phyloP scores from a whole-genome alignment of 2,329 filamentous ascomycete species.

The Teratosphaeria pseudoeucalypti region DNA sequence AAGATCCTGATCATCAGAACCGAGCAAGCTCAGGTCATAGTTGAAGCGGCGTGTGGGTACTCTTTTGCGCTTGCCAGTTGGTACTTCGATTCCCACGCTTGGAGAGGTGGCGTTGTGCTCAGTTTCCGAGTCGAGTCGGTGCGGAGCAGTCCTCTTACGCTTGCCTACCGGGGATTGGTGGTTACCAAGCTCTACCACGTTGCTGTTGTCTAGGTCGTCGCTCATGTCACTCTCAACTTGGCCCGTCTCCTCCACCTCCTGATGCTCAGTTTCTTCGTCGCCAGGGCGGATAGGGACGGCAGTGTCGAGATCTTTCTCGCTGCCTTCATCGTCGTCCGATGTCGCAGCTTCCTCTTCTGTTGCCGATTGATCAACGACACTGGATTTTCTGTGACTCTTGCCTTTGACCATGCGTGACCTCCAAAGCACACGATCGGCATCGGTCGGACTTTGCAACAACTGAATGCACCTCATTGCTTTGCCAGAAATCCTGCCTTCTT shows the following conservation, averaged over 20 bases:
- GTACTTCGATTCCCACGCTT: neutral
- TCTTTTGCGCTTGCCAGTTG: neutral
- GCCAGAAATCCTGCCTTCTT: neutral
- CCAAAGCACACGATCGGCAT: constrained; percentile 19
- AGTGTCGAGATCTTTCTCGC: neutral
- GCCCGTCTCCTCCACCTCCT: neutral
- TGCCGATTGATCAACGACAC: neutral
- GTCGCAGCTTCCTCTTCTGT: constrained; percentile 2
- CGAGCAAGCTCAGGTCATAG: neutral
- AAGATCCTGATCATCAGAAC: neutral
- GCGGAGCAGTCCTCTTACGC: neutral
- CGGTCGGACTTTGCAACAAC: constrained; percentile 29
- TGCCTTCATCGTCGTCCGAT: constrained; percentile 2
- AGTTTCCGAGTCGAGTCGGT: neutral
- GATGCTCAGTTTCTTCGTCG: neutral
- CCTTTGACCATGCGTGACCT: constrained; percentile 3
- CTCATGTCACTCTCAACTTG: neutral
- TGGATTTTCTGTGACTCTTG: neutral
- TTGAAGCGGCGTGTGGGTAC: neutral
- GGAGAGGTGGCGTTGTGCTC: neutral
- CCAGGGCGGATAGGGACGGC: neutral
- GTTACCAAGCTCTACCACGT: neutral
- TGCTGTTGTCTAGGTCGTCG: neutral
- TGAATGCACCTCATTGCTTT: constrained; percentile 22
- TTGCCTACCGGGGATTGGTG: neutral